These are phyloP conservation scores for Cicer chorassanicum DNA, from an alignment of 306 rosid genomes.

Conservation along the genomic window DNA sequence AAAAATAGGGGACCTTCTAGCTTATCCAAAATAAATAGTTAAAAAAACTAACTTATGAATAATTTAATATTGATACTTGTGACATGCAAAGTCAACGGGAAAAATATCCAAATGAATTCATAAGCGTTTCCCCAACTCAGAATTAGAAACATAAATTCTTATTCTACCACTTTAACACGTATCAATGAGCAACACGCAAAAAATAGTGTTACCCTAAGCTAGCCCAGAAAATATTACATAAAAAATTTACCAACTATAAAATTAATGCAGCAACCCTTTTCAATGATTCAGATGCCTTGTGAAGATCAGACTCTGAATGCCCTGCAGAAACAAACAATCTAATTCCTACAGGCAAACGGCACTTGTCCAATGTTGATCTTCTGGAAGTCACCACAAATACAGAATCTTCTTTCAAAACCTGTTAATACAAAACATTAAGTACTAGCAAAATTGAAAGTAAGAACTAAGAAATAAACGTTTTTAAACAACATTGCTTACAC, in stretches of 20 bases:
- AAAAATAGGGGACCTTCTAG: no score
- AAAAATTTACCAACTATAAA: slow-evolving; percentile 30
- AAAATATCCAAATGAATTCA: slow-evolving; percentile 2
- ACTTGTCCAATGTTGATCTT: slow-evolving; percentile 81
- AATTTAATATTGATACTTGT: slow-evolving; percentile 3
- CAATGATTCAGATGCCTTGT: slow-evolving; percentile 73
- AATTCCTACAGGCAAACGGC: slow-evolving; percentile 80
- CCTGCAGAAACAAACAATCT: slow-evolving; percentile 83
- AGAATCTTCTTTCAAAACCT: slow-evolving; percentile 82
- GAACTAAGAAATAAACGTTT: slow-evolving; percentile 13
- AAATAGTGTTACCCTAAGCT: slow-evolving; percentile 38
- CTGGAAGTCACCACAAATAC: slow-evolving; percentile 71
- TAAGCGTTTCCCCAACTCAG: slow-evolving; percentile 25
- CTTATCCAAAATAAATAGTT: no score
- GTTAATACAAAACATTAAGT: slow-evolving; percentile 38
- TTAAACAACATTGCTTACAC: slow-evolving; percentile 57
- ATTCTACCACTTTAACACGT: slow-evolving; percentile 40
- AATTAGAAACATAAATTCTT: slow-evolving; percentile 36
- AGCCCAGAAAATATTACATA: slow-evolving; percentile 36
- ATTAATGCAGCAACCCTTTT: slow-evolving; percentile 66
- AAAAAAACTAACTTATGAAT: slow-evolving; percentile 17
- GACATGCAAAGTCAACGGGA: neutral
- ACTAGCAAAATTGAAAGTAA: slow-evolving; percentile 36
- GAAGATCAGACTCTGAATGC: slow-evolving; percentile 82
- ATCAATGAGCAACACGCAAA: slow-evolving; percentile 42